A percentile compares a stretch with the other conserved stretches of the same genome.
phyloP scores from a whole-genome alignment of 2,329 filamentous ascomycete species.

The Microcera coccophila region DNA sequence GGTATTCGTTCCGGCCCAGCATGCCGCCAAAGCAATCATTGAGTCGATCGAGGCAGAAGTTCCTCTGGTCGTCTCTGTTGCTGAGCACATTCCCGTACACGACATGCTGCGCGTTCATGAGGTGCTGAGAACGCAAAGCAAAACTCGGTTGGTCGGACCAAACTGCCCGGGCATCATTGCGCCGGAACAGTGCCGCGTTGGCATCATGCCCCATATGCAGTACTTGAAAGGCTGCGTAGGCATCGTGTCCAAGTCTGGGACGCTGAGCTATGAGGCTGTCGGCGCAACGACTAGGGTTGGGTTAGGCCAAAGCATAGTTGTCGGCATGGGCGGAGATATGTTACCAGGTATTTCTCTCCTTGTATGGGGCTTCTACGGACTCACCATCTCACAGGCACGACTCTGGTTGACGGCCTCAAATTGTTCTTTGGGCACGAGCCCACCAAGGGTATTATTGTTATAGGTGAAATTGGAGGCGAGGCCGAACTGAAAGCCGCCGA shows the following conservation, averaged over 20 bases:
- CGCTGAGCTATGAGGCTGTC: conserved; percentile 75
- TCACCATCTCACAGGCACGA: conserved; percentile 43
- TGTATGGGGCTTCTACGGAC: background rate
- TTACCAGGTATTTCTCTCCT: conserved; percentile 51
- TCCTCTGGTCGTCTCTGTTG: conserved; percentile 72
- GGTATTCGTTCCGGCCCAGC: conserved; percentile 68
- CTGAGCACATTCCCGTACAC: conserved; percentile 75
- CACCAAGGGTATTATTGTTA: conserved; percentile 67
- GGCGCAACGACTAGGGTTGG: conserved; percentile 70
- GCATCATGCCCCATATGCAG: conserved; percentile 41
- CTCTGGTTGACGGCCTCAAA: conserved; percentile 65
- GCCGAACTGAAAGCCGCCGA: conserved; percentile 69
- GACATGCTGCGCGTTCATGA: conserved; percentile 69
- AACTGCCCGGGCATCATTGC: conserved; percentile 80
- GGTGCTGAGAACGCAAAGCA: conserved; percentile 66
- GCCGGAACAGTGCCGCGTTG: conserved; percentile 58
- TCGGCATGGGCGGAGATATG: conserved; percentile 74
- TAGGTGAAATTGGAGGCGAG: conserved; percentile 68
- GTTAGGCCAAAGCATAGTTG: conserved; percentile 70
- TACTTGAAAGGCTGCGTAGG: conserved; percentile 60
- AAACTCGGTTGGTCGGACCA: conserved; percentile 71
- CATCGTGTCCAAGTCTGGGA: conserved; percentile 77
- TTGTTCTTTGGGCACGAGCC: conserved; percentile 65
- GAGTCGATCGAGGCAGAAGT: conserved; percentile 76
- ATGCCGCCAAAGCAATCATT: conserved; percentile 64